Conservation (phyloP, 2,329 filamentous ascomycete genomes). For the Apiospora arundinis region DNA sequence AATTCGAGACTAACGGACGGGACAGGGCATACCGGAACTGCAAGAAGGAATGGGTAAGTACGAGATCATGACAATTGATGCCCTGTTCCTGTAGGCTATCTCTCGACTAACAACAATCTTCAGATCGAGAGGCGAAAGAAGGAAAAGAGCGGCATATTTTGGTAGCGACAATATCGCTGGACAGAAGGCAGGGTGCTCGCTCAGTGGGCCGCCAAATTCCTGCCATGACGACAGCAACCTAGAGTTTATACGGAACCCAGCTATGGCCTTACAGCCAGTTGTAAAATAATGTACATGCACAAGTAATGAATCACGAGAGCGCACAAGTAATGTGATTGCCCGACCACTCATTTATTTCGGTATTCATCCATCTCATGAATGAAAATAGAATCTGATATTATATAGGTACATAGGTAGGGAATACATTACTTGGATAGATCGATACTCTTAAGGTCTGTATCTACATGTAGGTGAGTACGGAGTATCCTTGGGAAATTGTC, state of each 20-base stretch:
- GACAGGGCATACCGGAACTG: slow-evolving; percentile 88
- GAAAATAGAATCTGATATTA: no score
- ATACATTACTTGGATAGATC: no score
- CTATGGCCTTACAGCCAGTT: neutral
- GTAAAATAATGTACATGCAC: slow-evolving; percentile 6
- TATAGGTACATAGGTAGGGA: no score
- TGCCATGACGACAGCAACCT: neutral
- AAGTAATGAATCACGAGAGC: neutral
- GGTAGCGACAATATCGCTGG: slow-evolving; percentile 18
- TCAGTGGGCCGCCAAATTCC: slow-evolving; percentile 2
- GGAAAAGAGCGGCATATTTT: slow-evolving; percentile 35
- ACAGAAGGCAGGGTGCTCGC: neutral
- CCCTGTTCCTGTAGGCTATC: neutral
- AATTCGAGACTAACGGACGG: slow-evolving; percentile 20
- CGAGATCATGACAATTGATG: neutral
- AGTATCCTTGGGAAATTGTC: neutral
- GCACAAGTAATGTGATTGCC: neutral
- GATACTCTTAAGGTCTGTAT: neutral
- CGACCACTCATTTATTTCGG: neutral
- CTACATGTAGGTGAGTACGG: neutral
- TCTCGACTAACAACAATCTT: neutral
- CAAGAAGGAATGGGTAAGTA: slow-evolving; percentile 87
- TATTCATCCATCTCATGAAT: neutral
- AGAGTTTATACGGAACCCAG: neutral
- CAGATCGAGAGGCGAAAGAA: slow-evolving; percentile 44